Percentiles rank a stretch among this genome's conserved stretches.
Evolutionary conservation across 495 filamentous ascomycete genomes (phyloP).

Genomic region (Xanthoparmelia taractica): DNA sequence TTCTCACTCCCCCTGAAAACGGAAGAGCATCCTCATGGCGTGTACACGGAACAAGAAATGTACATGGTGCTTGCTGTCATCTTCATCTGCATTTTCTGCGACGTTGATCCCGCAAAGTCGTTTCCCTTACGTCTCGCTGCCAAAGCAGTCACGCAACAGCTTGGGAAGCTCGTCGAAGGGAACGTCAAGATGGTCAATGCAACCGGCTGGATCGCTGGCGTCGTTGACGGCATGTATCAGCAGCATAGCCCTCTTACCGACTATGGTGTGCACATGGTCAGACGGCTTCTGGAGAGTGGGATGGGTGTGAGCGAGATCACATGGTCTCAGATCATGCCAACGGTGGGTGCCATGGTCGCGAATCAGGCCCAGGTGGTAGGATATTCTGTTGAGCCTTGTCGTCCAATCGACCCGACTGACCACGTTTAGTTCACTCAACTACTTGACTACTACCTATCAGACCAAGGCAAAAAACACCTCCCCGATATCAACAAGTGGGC

Average conservation of each 20-base stretch:
- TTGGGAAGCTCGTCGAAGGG: constrained; percentile 53
- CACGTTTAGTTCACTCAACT: constrained; percentile 55
- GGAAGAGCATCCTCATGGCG: constrained; percentile 55
- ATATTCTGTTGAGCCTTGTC: not conserved
- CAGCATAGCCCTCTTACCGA: constrained; percentile 49
- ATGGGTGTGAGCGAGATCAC: constrained; percentile 59
- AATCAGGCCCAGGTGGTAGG: constrained; percentile 59
- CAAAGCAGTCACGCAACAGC: constrained; percentile 51
- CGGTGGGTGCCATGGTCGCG: constrained; percentile 53
- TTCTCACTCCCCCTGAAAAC: constrained; percentile 71
- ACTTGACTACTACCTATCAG: constrained; percentile 68
- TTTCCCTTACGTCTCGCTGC: constrained; percentile 55
- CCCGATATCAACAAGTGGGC: constrained; percentile 52
- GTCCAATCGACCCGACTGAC: not conserved
- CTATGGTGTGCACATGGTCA: constrained; percentile 65
- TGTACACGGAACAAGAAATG: constrained; percentile 73
- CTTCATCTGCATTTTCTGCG: constrained; percentile 51
- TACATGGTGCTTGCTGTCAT: constrained; percentile 67
- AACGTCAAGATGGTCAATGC: constrained; percentile 59
- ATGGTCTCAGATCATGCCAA: constrained; percentile 62
- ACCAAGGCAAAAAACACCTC: constrained; percentile 47
- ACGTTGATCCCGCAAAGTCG: constrained; percentile 45
- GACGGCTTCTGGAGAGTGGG: constrained; percentile 58
- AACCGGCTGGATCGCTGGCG: constrained; percentile 46
- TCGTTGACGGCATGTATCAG: constrained; percentile 49